A percentile compares a stretch with the other conserved stretches of the same genome.
Evolutionary conservation across 345 rosid genomes (phyloP).

Genomic region (Brassica cretica): DNA sequence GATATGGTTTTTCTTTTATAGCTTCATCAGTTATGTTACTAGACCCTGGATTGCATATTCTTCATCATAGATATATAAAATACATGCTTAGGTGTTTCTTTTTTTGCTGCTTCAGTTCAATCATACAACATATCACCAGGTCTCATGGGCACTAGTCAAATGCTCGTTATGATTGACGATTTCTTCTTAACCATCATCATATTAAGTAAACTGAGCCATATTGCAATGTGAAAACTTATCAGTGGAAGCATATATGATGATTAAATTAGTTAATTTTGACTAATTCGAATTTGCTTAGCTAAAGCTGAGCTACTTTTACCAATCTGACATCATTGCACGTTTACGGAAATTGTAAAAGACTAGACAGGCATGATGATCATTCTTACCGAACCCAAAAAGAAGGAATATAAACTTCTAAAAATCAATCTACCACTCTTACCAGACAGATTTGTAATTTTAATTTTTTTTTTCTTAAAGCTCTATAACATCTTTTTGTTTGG

Average conservation of each 20-base stretch:
- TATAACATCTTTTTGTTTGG: conserved; percentile 3
- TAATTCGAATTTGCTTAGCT: conserved; percentile 35
- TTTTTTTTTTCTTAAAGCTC: background rate
- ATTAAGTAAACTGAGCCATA: conserved; percentile 14
- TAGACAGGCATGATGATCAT: conserved; percentile 32
- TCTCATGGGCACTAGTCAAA: conserved; percentile 17
- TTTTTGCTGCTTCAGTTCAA: background rate
- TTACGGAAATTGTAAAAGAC: conserved; percentile 27
- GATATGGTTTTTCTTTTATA: conserved; percentile 5
- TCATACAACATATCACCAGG: conserved; percentile 16
- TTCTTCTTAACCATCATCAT: background rate
- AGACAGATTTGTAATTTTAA: conserved; percentile 13
- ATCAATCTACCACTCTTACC: conserved; percentile 28
- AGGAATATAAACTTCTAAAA: background rate
- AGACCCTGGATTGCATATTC: background rate
- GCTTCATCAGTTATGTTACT: background rate
- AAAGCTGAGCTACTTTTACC: conserved; percentile 41
- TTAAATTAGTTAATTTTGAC: conserved; percentile 23
- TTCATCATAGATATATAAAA: background rate
- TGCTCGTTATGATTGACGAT: conserved; percentile 23
- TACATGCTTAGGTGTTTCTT: background rate
- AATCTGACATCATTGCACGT: conserved; percentile 43
- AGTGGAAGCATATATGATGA: conserved; percentile 6
- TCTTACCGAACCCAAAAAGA: conserved; percentile 25
- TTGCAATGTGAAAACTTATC: conserved; percentile 1